Evolutionary conservation across 2,329 filamentous ascomycete genomes (phyloP), one percentile per base, ranked within the genome.

Genomic region (Ceratocystiopsis sp.): DNA sequence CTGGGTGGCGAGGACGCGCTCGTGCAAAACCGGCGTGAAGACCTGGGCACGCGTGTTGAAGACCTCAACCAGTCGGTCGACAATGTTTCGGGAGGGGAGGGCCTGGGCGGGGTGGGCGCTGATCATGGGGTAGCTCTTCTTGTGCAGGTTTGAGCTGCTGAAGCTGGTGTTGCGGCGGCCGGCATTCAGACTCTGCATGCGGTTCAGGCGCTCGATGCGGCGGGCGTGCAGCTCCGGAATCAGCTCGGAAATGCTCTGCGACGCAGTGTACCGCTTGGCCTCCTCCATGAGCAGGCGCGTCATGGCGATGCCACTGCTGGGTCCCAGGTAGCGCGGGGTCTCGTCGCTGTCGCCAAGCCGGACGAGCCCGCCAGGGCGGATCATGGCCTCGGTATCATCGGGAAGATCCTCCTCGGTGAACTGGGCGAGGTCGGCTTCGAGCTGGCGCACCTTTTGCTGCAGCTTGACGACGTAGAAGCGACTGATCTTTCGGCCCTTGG

Each of bases 251-350:
- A 96, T 95, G 50, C 80, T 85, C 59, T 86, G 84, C 6, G 85
- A 81, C 54, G 91, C 82, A 21, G 86, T 93, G 55, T 89, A 93
- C 49, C 86, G 80, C 63, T 94, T 96, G 42, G 89, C 89, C 60
- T 94, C 78, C 58, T 95, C 87, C 82, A 98, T 95, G 12, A 98
- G 79, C 51, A 96, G 70, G 29, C 89, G 78, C 13, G 87, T 93
- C 66, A 96, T 93, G 55, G 86, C 84, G 54, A 95, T 94, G 46
- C 89, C 91, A 58, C 89, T 96, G 40, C 87, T 94, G 3, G 91
- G 84, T 0, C 91, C 91, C 3, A 98, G 67, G 57, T 91, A 96
- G 49, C 89, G 83, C 15, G 84, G 78, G 1, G 74, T 79, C 61
- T 95, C 89, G 57, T 93, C 85, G 44, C 79, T 78, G 53, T 89